Conservation (phyloP, 1,139 yeast genomes). For the Ogataea hybrid region DNA sequence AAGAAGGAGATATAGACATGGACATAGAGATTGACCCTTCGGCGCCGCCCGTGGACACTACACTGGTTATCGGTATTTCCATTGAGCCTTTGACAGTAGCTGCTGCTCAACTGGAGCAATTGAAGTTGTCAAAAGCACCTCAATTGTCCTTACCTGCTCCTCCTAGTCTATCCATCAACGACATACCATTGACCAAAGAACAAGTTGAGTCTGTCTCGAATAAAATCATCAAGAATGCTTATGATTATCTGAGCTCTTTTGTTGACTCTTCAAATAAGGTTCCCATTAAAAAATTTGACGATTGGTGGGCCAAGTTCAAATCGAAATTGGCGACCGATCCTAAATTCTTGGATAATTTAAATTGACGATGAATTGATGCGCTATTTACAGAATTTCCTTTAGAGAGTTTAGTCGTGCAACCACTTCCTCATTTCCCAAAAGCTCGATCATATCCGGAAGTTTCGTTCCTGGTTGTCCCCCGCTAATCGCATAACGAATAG, state of each 20-base stretch:
- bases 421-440: constrained; percentile 48
- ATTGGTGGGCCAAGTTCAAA: constrained; percentile 95
- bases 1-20: constrained; percentile 34
- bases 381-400: constrained; percentile 7
- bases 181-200: constrained; percentile 22
- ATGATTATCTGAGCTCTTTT: constrained; percentile 84
- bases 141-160: constrained; percentile 13
- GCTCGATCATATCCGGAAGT: constrained; percentile 54
- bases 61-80: constrained; percentile 77
- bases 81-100: constrained; percentile 74
- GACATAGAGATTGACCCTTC: constrained; percentile 32
- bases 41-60: constrained; percentile 14
- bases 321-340: constrained; percentile 76
- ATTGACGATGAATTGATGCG: constrained; percentile 11
- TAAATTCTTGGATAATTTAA: constrained; percentile 58
- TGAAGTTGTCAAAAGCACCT: constrained; percentile 21
- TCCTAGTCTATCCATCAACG: constrained; percentile 13
- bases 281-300: constrained; percentile 84
- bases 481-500: constrained; percentile 68
- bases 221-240: constrained; percentile 87
- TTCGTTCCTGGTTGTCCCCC: constrained; percentile 73
- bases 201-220: constrained; percentile 54
- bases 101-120: constrained; percentile 43
- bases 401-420: constrained; percentile 4
- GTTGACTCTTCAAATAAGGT: constrained; percentile 76